Evolutionary conservation across 140 eudicot species (phyloP).

Genomic region (Flaveria floridana): DNA sequence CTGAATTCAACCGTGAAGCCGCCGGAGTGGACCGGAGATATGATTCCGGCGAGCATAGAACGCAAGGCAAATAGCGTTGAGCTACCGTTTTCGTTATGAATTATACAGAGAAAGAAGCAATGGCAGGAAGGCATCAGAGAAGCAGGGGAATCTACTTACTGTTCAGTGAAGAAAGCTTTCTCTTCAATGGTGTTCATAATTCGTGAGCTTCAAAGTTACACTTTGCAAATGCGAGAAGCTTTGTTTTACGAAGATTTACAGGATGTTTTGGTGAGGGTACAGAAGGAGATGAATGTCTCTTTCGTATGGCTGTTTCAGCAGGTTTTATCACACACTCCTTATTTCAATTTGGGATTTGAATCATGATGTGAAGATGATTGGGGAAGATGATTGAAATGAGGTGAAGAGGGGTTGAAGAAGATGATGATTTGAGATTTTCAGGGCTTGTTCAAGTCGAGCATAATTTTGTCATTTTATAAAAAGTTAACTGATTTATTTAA

Average conservation of each 20-base stretch:
- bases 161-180: conserved; percentile 75
- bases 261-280: conserved; percentile 67
- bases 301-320: conserved; percentile 93
- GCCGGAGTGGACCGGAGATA: conserved; percentile 51
- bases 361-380: too few species aligned
- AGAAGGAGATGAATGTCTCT: conserved; percentile 73
- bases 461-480: too few species aligned
- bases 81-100: conserved; percentile 73
- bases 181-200: conserved; percentile 95
- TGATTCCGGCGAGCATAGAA: conserved; percentile 59
- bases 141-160: conserved; percentile 60
- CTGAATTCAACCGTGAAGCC: conserved; percentile 19
- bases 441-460: too few species aligned
- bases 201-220: conserved; percentile 74
- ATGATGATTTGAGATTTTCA: too few species aligned
- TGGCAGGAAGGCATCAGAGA: conserved; percentile 53
- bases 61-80: conserved; percentile 70
- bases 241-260: conserved; percentile 66
- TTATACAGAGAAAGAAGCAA: conserved; percentile 67
- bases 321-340: conserved; percentile 83
- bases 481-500: too few species aligned
- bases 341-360: too few species aligned
- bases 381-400: too few species aligned
- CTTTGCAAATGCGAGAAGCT: conserved; percentile 71
- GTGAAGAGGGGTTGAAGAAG: too few species aligned